Conservation (phyloP, 306 rosid genomes). For the Myrica gale region DNA sequence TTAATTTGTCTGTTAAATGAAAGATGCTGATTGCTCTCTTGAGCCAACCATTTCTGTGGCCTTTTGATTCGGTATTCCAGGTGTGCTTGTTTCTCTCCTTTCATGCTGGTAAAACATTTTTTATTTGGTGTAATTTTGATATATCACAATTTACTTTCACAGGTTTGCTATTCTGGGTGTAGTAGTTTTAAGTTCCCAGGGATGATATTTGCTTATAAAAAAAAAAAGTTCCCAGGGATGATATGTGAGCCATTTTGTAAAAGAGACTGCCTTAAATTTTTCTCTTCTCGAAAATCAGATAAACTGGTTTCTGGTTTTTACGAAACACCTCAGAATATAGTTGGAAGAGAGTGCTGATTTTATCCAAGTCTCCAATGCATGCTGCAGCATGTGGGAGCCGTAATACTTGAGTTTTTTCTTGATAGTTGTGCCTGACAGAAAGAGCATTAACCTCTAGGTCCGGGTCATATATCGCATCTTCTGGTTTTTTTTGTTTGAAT, state of each 20-base stretch:
- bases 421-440: neutral
- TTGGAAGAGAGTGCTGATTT: neutral
- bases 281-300: neutral
- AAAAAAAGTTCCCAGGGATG: no score
- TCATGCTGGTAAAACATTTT: neutral
- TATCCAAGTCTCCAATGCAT: neutral
- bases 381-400: neutral
- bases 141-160: neutral
- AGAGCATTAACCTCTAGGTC: neutral
- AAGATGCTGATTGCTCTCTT: no score
- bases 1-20: no score
- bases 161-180: neutral
- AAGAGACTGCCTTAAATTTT: neutral
- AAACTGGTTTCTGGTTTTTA: neutral
- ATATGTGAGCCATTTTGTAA: neutral
- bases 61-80: no score
- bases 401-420: no score
- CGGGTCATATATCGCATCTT: no score
- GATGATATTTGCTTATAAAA: no score
- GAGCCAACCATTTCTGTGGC: no score
- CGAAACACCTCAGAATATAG: neutral
- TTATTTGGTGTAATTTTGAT: no score
- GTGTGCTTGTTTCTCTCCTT: no score
- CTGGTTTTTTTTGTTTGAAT: no score
- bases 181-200: neutral